Evolutionary conservation across 2,329 filamentous ascomycete genomes (phyloP), one percentile per base, ranked within the genome.

Genomic region (Diaporthe destruens): DNA sequence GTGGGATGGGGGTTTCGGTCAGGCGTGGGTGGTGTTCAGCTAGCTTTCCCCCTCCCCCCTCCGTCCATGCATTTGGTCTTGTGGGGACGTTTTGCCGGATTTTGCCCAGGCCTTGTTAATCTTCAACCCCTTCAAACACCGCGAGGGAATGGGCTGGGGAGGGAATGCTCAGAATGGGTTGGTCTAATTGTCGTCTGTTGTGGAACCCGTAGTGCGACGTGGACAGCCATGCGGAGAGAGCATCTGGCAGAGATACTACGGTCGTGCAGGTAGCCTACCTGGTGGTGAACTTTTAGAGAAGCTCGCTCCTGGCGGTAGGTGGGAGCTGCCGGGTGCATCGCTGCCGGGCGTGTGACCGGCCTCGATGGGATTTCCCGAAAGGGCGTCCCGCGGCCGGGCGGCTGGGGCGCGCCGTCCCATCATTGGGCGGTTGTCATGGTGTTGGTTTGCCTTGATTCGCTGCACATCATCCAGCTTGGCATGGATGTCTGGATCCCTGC

Each of bases 1-100:
- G 61, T 36, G 61, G 61, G 61, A 65, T 65, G 61, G 61, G 59
- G 59, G 59, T 49, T 49, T 63, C 36, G 56, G 36, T 25, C 42
- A 34, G 57, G 42, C 59, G 59, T 65, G 59, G 59, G 59, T 51
- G n/a, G 59, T 63, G 20, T 18, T 18, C n/a, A 47, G 23, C 25
- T 47, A 47, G 39, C 11, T 63, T 39, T 12, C 8, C 32, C 32
- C 29, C 20, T 18, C 29, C 20, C 55, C 32, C n/a, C n/a, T 36
- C 12, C 57, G 12, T 16, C 5, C 29, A 12, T 7, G 29, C 44
- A 7, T 16, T 6, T 36, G 20, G 44, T 65, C 44, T 29, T 29
- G 42, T 65, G 61, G 36, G 7, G 36, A 51, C 32, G 44, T 51
- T 32, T 32, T 25, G 14, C 47, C 61, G 47, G 6, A 29, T 47